A percentile compares a stretch with the other conserved stretches of the same genome.
Conservation (phyloP, 441 rosid genomes). For the Bruguiera hainesii region DNA sequence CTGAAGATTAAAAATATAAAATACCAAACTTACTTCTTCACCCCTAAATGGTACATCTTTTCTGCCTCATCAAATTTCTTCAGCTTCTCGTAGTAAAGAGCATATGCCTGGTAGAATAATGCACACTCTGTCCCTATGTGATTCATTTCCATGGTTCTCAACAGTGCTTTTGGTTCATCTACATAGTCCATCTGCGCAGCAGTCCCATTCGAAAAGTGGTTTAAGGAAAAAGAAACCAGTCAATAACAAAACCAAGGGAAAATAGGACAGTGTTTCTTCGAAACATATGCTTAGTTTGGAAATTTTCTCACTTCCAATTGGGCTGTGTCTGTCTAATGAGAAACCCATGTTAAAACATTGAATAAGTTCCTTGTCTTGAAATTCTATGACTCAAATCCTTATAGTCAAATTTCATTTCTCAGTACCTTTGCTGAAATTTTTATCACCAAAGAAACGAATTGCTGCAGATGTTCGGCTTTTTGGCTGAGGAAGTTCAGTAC, state of each 20-base stretch:
- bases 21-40: conserved; percentile 59
- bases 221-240: conserved; percentile 1
- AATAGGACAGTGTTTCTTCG: too few relatives aligned
- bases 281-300: background rate
- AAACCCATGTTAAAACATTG: too few relatives aligned
- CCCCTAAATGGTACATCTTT: conserved; percentile 79
- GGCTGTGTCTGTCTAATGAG: too few relatives aligned
- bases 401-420: too few relatives aligned
- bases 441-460: background rate
- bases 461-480: background rate
- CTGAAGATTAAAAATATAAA: background rate
- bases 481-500: background rate
- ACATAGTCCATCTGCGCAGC: conserved; percentile 87
- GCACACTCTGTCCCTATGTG: conserved; percentile 61
- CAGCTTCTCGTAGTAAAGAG: conserved; percentile 80
- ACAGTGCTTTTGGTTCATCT: conserved; percentile 66
- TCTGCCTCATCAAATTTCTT: conserved; percentile 89
- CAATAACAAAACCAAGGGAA: background rate
- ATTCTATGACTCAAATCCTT: too few relatives aligned
- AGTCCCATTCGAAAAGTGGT: conserved; percentile 13
- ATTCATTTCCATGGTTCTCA: conserved; percentile 76
- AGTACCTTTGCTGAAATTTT: too few relatives aligned
- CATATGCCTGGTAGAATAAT: conserved; percentile 87
- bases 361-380: too few relatives aligned
- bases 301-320: background rate